Conservation (phyloP, 1,284 basidiomycete genomes). For the Papiliotrema terrestris region DNA sequence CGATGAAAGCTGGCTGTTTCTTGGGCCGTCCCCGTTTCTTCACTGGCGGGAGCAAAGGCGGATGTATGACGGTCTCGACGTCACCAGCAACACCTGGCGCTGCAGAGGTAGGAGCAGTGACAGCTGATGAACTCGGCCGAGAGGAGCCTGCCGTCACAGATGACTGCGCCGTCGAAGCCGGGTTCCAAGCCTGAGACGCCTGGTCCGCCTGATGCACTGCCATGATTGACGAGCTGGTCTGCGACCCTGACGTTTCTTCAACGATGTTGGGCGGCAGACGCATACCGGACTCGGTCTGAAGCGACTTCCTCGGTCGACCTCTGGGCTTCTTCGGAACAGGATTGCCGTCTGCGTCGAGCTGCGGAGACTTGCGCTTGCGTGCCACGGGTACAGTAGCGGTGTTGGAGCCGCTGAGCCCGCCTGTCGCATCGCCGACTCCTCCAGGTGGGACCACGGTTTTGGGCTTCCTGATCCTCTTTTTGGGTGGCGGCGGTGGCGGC, state of each 20-base stretch:
- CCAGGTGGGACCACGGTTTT: not conserved
- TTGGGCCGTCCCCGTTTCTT: too few species aligned
- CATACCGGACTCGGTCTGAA: not conserved
- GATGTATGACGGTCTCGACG: too few species aligned
- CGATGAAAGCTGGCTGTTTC: not conserved
- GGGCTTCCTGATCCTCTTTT: slow-evolving; percentile 60
- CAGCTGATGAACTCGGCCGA: too few species aligned
- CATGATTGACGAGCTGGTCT: too few species aligned
- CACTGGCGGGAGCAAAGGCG: too few species aligned
- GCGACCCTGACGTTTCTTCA: too few species aligned
- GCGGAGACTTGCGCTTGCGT: not conserved
- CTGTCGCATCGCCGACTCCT: not conserved
- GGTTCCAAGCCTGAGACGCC: too few species aligned
- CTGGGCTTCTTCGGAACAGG: not conserved
- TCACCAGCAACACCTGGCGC: too few species aligned
- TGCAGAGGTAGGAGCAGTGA: too few species aligned
- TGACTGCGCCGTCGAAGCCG: too few species aligned
- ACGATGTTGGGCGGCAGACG: not conserved
- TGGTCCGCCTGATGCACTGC: not conserved
- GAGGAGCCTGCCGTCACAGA: too few species aligned
- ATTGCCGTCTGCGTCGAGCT: not conserved
- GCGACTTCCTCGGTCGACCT: not conserved
- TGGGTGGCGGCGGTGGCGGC: slow-evolving; percentile 58
- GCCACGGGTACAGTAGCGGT: not conserved
- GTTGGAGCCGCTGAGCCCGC: not conserved